A percentile compares a stretch with the other conserved stretches of the same genome.
These are phyloP conservation scores for Massariosphaeria phaeospora DNA, from an alignment of 495 filamentous ascomycete genomes.

Conservation along the genomic window DNA sequence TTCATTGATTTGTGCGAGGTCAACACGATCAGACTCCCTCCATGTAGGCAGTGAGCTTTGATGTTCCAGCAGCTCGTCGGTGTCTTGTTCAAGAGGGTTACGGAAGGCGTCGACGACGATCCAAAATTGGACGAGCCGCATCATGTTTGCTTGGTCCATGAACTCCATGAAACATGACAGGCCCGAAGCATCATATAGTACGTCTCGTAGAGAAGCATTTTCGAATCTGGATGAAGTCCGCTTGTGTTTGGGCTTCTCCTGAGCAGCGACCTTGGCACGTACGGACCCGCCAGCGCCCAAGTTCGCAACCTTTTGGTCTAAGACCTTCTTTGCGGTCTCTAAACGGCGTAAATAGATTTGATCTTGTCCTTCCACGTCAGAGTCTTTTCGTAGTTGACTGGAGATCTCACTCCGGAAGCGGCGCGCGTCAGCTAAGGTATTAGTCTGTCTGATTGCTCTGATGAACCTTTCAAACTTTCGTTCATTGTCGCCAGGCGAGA, in stretches of 20 bases:
- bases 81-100: slow-evolving; percentile 91
- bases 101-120: slow-evolving; percentile 95
- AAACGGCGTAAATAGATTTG: slow-evolving; percentile 78
- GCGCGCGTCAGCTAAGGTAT: slow-evolving; percentile 89
- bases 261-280: slow-evolving; percentile 38
- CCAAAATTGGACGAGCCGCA: slow-evolving; percentile 95
- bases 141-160: slow-evolving; percentile 86
- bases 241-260: slow-evolving; percentile 27
- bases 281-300: slow-evolving; percentile 62
- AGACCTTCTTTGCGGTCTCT: slow-evolving; percentile 81
- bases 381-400: slow-evolving; percentile 86
- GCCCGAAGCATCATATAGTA: slow-evolving; percentile 81
- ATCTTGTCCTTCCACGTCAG: slow-evolving; percentile 71
- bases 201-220: slow-evolving; percentile 68
- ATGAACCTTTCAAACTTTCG: slow-evolving; percentile 92
- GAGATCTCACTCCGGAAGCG: slow-evolving; percentile 86
- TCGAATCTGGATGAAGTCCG: slow-evolving; percentile 53
- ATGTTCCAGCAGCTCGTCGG: slow-evolving; percentile 60
- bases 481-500: slow-evolving; percentile 70
- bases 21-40: slow-evolving; percentile 78
- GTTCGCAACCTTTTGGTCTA: slow-evolving; percentile 84
- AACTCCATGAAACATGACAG: slow-evolving; percentile 99
- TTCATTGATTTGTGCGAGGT: slow-evolving; percentile 84
- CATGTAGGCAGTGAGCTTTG: slow-evolving; percentile 63
- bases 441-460: slow-evolving; percentile 77